These are phyloP conservation scores for Aspergillus bridgeri DNA, from an alignment of 495 filamentous ascomycete species.

Conservation along the genomic window DNA sequence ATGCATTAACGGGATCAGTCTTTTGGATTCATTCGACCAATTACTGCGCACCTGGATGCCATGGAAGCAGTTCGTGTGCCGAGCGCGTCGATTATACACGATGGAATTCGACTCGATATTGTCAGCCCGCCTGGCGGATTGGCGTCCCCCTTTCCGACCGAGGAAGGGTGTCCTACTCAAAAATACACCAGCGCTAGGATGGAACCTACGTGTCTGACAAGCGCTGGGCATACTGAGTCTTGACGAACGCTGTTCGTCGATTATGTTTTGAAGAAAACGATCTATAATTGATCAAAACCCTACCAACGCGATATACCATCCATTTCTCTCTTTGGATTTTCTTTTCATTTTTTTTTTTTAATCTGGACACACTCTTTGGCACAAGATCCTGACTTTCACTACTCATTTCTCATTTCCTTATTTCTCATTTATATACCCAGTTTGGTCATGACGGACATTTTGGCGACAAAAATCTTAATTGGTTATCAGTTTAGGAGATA, in stretches of 20 bases:
- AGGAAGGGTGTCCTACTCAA: neutral
- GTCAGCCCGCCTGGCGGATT: neutral
- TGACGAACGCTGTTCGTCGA: neutral
- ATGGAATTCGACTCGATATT: neutral
- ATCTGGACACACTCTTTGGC: slow-evolving; percentile 8
- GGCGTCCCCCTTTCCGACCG: neutral
- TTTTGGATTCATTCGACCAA: neutral
- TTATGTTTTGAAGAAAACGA: neutral
- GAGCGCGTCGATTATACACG: neutral
- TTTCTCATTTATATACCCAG: slow-evolving; percentile 1
- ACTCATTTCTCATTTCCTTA: slow-evolving; percentile 6
- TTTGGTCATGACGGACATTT: slow-evolving; percentile 4
- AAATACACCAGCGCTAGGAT: neutral
- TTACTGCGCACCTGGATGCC: neutral
- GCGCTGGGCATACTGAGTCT: neutral
- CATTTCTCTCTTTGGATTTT: slow-evolving; percentile 6
- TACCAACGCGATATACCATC: slow-evolving; percentile 3
- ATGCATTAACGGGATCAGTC: neutral
- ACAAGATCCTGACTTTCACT: neutral
- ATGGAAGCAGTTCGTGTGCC: neutral
- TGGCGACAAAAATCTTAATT: slow-evolving; percentile 4
- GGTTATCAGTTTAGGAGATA: neutral
- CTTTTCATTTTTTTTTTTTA: slow-evolving; percentile 5
- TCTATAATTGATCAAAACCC: neutral
- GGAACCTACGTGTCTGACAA: neutral